Base-by-base conservation (phyloP, 1,139 yeast genomes). In the Hanseniaspora gamundiae region DNA sequence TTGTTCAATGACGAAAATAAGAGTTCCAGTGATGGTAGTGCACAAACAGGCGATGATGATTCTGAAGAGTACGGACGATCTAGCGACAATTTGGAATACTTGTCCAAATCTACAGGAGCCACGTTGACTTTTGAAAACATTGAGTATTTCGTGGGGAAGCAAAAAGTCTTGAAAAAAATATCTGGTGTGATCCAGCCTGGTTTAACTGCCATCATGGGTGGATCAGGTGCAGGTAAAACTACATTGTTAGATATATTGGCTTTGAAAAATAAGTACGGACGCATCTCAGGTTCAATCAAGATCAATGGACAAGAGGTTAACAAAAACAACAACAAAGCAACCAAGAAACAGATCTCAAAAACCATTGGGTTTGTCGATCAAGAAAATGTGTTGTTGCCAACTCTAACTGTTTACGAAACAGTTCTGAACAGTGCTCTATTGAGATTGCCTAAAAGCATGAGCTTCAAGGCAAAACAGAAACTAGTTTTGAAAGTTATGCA, bases 201-300 rank as follows among this genome's bases (percentile, higher is more conserved):
- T 36, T 82, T 94, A 51, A 61, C 88, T 59, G 97, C 98, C 0
- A 87, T 91, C 33, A 85, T 91, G 94, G 98, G 98, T 38, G 96
- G 96, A 2, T 87, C 96, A 0, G 98, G 98, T 43, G 97, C 97
- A 10, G 98, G 98, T 47, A 91, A 91, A 59, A 88, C 98, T 0
- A 91, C 98, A 0, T 64, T 91, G 39, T 67, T 91, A 47, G 98
- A 91, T 58, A 86, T 91, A 45, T 67, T 91, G 47, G 97, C 97
- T 1, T 82, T 80, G 42, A 91, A 91, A 58, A 76, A 79, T 55
- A 91, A 91, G 59, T 73, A 78, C 35, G 98, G 98, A 2, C 52
- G 52, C 1, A 72, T 76, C 8, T 51, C 68, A 1, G 96, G 96
- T 14, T 62, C 68, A 3, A 74, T 88, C 21, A 75, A 71, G 51